Base-by-base conservation (phyloP, 2,329 filamentous ascomycete species). In the Ascochyta koolunga region DNA sequence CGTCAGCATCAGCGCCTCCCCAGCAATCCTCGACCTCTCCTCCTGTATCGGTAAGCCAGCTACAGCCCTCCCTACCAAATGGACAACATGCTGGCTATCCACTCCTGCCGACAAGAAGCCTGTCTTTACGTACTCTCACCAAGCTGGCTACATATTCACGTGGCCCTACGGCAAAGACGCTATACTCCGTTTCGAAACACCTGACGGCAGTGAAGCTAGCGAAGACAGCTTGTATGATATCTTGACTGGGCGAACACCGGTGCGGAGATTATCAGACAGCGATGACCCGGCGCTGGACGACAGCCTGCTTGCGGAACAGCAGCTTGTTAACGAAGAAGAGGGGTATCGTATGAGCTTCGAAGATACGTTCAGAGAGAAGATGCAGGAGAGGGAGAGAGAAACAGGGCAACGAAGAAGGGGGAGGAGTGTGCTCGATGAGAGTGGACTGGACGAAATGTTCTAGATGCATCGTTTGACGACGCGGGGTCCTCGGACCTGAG, bases 161-260 rank as follows among this genome's bases (percentile, higher is more conserved):
- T 79, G 75, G 66, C 79, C 78, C 0, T 69, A 76, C 15, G 79
- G 78, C 15, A 70, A 68, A 54, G 69, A 75, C 36, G 52, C 64
- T 29, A 69, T 76, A 21, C 56, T 73, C 5, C 58, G 62, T 3
- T 72, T 73, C 50, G 66, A 69, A 8, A 61, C 48, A 0, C 60
- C 64, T 4, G 67, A 74, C 10, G 56, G 46, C 19, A 74, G 68
- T 25, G 73, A 77, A 5, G 71, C 70, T 5, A 77, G 74, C 46
- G 78, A 81, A 24, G 79, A 82, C 57, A 80, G 77, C 36, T 58
- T 82, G 21, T 78, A 77, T 43, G 78, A 81, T 21, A 77, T 81
- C 5, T 62, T 82, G 11, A 79, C 78, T 1, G 79, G 79, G 0
- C 64, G 76, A n/a, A 80, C 74, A 39, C 75, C 77, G 1, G 61